phyloP scores from a whole-genome alignment of 257 asterid genomes.

The Verbena officinalis region DNA sequence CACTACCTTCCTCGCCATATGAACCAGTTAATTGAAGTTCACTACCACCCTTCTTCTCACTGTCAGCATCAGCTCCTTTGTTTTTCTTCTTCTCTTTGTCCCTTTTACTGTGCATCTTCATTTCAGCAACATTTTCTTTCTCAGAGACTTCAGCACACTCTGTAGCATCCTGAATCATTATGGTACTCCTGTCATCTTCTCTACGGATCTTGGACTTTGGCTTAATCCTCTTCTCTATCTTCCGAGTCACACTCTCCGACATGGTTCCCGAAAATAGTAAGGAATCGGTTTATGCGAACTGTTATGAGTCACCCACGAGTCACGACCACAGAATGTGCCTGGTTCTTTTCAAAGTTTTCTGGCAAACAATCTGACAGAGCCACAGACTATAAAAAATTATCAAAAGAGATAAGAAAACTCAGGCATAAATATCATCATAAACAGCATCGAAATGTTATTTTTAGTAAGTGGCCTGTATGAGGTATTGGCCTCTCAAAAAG shows the following conservation, averaged over 20 bases:
- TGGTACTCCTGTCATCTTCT: background rate
- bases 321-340: too few relatives aligned
- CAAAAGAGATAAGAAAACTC: too few relatives aligned
- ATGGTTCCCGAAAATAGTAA: too few relatives aligned
- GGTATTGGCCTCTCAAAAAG: too few relatives aligned
- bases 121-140: conserved; percentile 25
- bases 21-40: conserved; percentile 18
- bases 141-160: conserved; percentile 21
- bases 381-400: too few relatives aligned
- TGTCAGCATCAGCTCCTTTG: conserved; percentile 18
- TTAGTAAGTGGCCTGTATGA: too few relatives aligned
- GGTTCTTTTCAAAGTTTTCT: too few relatives aligned
- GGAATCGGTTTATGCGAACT: too few relatives aligned
- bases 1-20: conserved; percentile 16
- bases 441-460: too few relatives aligned
- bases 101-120: conserved; percentile 17
- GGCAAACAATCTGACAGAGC: too few relatives aligned
- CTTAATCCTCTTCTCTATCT: conserved; percentile 26
- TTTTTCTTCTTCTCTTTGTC: conserved; percentile 15
- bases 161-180: conserved; percentile 1
- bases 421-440: too few relatives aligned
- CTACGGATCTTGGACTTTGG: conserved; percentile 13
- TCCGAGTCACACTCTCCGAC: background rate
- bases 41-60: conserved; percentile 8
- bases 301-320: too few relatives aligned